Evolutionary conservation across 2,329 filamentous ascomycete species (phyloP).

Genomic region (Aspergillus ruber): DNA sequence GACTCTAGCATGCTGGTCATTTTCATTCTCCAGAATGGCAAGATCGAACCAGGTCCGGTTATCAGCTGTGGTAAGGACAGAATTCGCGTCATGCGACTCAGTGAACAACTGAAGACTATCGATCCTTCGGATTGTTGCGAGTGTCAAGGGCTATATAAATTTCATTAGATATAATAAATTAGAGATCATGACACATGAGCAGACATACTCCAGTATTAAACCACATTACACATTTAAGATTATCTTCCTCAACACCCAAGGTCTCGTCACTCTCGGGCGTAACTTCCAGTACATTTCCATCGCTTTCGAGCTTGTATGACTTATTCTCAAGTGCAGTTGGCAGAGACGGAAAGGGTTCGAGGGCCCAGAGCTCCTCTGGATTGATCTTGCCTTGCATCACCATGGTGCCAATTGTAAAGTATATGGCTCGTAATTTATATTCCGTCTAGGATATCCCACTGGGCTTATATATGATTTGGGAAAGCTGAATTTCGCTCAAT

Average conservation of each 20-base stretch:
- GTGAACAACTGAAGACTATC: background rate
- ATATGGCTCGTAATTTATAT: too few relatives aligned
- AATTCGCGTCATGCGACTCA: background rate
- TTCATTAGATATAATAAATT: background rate
- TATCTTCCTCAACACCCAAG: background rate
- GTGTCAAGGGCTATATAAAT: background rate
- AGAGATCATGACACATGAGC: background rate
- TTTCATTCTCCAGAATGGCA: slow-evolving; percentile 5
- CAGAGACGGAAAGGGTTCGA: background rate
- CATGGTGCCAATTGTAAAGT: too few relatives aligned
- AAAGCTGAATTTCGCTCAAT: too few relatives aligned
- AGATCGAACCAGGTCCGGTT: slow-evolving; percentile 7
- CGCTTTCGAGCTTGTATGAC: background rate
- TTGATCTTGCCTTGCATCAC: too few relatives aligned
- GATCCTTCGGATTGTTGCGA: background rate
- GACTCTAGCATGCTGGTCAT: background rate
- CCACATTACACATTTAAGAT: background rate
- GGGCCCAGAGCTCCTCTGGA: background rate
- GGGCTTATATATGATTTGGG: too few relatives aligned
- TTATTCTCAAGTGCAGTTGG: background rate
- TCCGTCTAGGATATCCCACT: too few relatives aligned
- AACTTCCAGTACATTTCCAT: too few relatives aligned
- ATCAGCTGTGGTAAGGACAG: slow-evolving; percentile 1
- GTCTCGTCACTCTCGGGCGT: too few relatives aligned
- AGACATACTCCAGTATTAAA: background rate